A percentile compares a stretch with the other conserved stretches of the same genome.
Evolutionary conservation across 1,139 yeast genomes (phyloP).

Genomic region (Trichomonascaceae sp.): DNA sequence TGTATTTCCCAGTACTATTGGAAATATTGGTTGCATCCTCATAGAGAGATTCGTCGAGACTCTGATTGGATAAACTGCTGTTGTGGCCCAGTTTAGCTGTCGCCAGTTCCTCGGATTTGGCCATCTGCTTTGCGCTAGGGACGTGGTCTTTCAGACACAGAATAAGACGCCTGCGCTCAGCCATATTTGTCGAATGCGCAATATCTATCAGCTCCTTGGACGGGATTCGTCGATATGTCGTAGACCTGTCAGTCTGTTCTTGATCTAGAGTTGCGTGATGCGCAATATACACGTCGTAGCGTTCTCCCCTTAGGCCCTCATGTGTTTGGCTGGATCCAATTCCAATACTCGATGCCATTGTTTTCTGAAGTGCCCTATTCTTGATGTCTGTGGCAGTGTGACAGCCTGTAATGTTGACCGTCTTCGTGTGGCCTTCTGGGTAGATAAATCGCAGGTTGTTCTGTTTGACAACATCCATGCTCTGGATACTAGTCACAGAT

Average conservation of each 20-base stretch:
- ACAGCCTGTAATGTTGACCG: conserved; percentile 67
- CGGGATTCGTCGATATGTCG: conserved; percentile 29
- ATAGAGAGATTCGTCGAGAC: background rate
- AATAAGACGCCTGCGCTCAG: conserved; percentile 61
- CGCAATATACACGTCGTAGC: conserved; percentile 36
- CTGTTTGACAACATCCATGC: conserved; percentile 25
- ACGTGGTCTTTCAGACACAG: conserved; percentile 49
- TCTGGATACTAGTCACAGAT: conserved; percentile 12
- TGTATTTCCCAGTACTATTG: background rate
- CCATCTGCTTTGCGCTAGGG: conserved; percentile 59
- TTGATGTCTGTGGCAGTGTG: conserved; percentile 72
- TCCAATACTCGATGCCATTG: conserved; percentile 25
- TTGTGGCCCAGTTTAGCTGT: conserved; percentile 5
- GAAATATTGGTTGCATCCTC: background rate
- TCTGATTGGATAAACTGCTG: too few species aligned
- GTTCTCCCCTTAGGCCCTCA: too few species aligned
- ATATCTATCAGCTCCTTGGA: conserved; percentile 76
- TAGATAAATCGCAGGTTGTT: conserved; percentile 50
- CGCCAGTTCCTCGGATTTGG: conserved; percentile 36
- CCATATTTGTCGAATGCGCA: conserved; percentile 61
- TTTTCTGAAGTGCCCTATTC: conserved; percentile 49
- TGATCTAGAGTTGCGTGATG: too few species aligned
- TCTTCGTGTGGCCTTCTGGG: conserved; percentile 48
- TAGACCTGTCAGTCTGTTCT: conserved; percentile 12
- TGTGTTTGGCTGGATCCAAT: too few species aligned